These are phyloP conservation scores for Cutaneotrichosporon sp. DNA, from an alignment of 1,284 basidiomycete genomes.

Conservation along the genomic window DNA sequence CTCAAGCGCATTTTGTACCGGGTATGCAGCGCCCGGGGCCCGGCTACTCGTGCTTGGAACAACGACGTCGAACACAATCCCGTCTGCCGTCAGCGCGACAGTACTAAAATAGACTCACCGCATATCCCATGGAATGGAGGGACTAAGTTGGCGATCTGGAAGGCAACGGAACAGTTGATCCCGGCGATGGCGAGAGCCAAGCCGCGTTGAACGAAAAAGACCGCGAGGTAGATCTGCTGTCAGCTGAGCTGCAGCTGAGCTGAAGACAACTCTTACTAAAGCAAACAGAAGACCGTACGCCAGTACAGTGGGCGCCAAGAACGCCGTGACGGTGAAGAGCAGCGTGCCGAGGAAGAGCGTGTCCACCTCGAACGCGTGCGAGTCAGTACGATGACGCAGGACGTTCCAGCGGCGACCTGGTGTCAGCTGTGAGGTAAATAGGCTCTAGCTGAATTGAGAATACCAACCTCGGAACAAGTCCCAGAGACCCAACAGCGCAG, in stretches of 20 bases:
- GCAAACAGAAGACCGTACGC: constrained; percentile 83
- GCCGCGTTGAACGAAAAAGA: constrained; percentile 4
- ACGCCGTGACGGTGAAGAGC: constrained; percentile 85
- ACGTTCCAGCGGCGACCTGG: constrained; percentile 82
- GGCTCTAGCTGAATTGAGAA: background rate
- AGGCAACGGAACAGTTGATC: constrained; percentile 14
- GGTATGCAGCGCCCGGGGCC: background rate
- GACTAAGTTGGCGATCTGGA: constrained; percentile 3
- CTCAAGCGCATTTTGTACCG: background rate
- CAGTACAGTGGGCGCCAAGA: constrained; percentile 84
- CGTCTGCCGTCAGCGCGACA: constrained; percentile 5
- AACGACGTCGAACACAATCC: constrained; percentile 5
- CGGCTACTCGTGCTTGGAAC: background rate
- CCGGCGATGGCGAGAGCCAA: background rate
- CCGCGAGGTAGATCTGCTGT: constrained; percentile 14
- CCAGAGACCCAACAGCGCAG: constrained; percentile 70
- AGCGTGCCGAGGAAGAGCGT: constrained; percentile 92
- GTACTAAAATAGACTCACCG: constrained; percentile 1
- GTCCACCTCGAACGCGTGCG: constrained; percentile 88
- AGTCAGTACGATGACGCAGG: constrained; percentile 73
- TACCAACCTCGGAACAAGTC: constrained; percentile 85
- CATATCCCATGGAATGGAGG: constrained; percentile 1
- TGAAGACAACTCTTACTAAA: constrained; percentile 56
- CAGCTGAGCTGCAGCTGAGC: constrained; percentile 16
- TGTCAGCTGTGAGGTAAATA: background rate